Evolutionary conservation across 331 rosid genomes (phyloP).

Genomic region (Telfairia occidentalis): DNA sequence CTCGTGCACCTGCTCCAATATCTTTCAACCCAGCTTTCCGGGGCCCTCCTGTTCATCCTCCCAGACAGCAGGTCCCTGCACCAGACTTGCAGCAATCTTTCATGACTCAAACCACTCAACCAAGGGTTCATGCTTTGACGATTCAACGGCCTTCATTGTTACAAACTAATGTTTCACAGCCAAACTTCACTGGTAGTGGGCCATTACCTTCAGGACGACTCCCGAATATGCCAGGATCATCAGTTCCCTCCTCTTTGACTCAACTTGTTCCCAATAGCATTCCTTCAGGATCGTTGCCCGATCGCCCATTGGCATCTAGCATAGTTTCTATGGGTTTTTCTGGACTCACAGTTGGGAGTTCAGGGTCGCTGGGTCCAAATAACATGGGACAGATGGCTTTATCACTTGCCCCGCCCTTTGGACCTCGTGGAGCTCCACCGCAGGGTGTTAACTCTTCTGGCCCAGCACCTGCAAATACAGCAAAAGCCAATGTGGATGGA

Average conservation of each 20-base stretch:
- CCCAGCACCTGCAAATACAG: constrained; percentile 26
- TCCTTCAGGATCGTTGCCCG: constrained; percentile 27
- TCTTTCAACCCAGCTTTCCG: constrained; percentile 32
- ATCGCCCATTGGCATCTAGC: constrained; percentile 25
- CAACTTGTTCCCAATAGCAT: constrained; percentile 30
- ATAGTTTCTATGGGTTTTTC: constrained; percentile 32
- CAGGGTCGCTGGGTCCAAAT: constrained; percentile 26
- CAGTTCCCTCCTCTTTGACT: constrained; percentile 31
- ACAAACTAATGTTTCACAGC: constrained; percentile 31
- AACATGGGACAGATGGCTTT: constrained; percentile 40
- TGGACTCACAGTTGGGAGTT: constrained; percentile 11
- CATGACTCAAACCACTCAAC: constrained; percentile 33
- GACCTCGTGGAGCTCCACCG: constrained; percentile 33
- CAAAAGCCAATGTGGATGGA: constrained; percentile 16
- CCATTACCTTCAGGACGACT: constrained; percentile 31
- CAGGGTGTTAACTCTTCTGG: constrained; percentile 25
- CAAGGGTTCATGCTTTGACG: constrained; percentile 33
- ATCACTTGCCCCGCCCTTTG: constrained; percentile 16
- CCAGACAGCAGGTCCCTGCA: constrained; percentile 28
- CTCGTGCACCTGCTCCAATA: constrained; percentile 32
- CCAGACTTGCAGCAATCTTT: constrained; percentile 35
- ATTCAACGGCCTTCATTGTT: constrained; percentile 32
- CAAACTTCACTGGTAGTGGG: constrained; percentile 31
- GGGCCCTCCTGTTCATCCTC: constrained; percentile 29
- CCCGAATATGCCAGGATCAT: constrained; percentile 18